These are phyloP conservation scores for Lactifluus piperatus DNA, from an alignment of 768 basidiomycete species.

Conservation along the genomic window DNA sequence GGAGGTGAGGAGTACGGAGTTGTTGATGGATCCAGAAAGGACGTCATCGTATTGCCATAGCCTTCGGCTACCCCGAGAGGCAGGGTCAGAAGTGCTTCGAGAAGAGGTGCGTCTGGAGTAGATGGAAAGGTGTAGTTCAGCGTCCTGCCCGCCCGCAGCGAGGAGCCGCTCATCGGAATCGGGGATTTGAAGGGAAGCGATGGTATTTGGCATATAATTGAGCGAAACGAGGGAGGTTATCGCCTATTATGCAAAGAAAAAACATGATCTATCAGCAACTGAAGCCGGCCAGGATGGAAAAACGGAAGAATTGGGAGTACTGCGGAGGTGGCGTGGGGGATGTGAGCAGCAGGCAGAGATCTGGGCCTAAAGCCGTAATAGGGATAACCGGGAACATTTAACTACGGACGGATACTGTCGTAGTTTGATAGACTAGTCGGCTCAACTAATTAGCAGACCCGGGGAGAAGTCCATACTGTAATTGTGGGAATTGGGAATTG, in stretches of 20 bases:
- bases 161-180: slow-evolving; percentile 49
- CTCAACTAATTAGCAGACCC: neutral
- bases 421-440: neutral
- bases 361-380: neutral
- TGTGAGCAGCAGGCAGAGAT: neutral
- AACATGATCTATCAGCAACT: neutral
- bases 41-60: slow-evolving; percentile 48
- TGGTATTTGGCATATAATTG: slow-evolving; percentile 53
- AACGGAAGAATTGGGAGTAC: neutral
- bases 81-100: slow-evolving; percentile 1
- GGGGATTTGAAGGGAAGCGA: slow-evolving; percentile 46
- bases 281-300: neutral
- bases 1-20: slow-evolving; percentile 62
- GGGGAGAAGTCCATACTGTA: too few relatives aligned
- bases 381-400: too few relatives aligned
- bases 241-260: slow-evolving; percentile 13
- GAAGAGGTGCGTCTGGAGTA: slow-evolving; percentile 24
- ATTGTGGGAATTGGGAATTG: neutral
- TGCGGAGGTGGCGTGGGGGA: neutral
- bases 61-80: slow-evolving; percentile 19
- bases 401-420: neutral
- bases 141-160: slow-evolving; percentile 69
- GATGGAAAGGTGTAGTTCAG: slow-evolving; percentile 60
- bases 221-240: slow-evolving; percentile 45
- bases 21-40: slow-evolving; percentile 70